These are phyloP conservation scores for Platanthera guangdongensis DNA, from an alignment of 106 monocot genomes.

Conservation along the genomic window DNA sequence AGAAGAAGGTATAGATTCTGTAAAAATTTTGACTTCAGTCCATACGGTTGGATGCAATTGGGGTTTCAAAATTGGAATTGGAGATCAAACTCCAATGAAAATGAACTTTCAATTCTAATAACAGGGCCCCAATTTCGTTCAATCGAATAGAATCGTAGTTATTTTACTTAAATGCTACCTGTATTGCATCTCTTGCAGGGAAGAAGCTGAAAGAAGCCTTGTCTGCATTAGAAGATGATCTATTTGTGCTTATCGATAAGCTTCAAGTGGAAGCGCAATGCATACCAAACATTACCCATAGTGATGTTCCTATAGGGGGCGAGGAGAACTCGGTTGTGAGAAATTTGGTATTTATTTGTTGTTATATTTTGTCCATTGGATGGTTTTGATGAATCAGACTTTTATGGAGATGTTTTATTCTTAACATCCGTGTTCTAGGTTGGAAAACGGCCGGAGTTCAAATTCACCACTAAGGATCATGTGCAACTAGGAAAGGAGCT, in stretches of 20 bases:
- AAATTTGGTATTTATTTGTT: slow-evolving; percentile 48
- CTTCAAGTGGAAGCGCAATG: slow-evolving; percentile 89
- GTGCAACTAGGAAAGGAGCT: slow-evolving; percentile 82
- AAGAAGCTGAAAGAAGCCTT: slow-evolving; percentile 87
- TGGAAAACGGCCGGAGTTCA: slow-evolving; percentile 58
- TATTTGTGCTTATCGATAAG: slow-evolving; percentile 61
- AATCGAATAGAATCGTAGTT: background rate
- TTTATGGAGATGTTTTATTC: background rate
- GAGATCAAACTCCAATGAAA: no score
- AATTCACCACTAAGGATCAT: slow-evolving; percentile 74
- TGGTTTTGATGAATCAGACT: background rate
- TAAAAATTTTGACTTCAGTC: background rate
- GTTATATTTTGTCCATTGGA: background rate
- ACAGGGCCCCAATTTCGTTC: no score
- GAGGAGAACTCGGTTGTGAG: slow-evolving; percentile 69
- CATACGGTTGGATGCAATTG: no score
- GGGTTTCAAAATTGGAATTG: no score
- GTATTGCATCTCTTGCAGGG: slow-evolving; percentile 30
- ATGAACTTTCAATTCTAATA: no score
- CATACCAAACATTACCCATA: slow-evolving; percentile 88
- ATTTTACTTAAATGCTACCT: background rate
- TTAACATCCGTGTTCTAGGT: slow-evolving; percentile 31
- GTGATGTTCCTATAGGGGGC: slow-evolving; percentile 82
- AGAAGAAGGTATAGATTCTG: slow-evolving; percentile 62
- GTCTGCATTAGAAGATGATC: slow-evolving; percentile 60